Percentiles rank a stretch among this genome's conserved stretches.
phyloP scores from a whole-genome alignment of 805 yeast species.

The Middelhovenomyces tepae region DNA sequence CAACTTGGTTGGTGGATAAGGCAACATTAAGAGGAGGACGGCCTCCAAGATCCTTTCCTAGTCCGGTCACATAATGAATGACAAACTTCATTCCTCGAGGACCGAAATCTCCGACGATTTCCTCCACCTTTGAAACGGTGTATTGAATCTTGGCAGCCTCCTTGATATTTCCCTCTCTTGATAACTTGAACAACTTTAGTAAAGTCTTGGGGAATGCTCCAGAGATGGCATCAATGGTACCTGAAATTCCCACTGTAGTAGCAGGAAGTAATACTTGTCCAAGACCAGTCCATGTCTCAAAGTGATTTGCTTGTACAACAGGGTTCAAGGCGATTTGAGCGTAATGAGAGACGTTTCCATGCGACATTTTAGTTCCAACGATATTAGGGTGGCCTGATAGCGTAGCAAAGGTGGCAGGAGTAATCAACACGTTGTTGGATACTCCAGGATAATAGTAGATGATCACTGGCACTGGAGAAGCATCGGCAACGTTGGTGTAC shows the following conservation, averaged over 20 bases:
- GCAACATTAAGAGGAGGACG: constrained; percentile 36
- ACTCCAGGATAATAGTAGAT: constrained; percentile 45
- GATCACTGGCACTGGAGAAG: constrained; percentile 35
- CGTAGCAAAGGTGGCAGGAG: constrained; percentile 32
- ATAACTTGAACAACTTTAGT: constrained; percentile 32
- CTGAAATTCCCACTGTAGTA: constrained; percentile 38
- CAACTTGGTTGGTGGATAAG: constrained; percentile 11
- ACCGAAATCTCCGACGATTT: constrained; percentile 34
- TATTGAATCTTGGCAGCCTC: constrained; percentile 38
- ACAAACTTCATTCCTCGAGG: constrained; percentile 42
- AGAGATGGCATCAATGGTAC: constrained; percentile 45
- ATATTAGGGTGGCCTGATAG: constrained; percentile 38
- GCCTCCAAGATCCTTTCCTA: constrained; percentile 39
- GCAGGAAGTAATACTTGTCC: constrained; percentile 45
- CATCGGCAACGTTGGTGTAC: constrained; percentile 37
- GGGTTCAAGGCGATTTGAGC: constrained; percentile 37
- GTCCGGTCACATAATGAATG: constrained; percentile 30
- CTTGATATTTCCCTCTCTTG: constrained; percentile 33
- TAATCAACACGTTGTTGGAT: constrained; percentile 33
- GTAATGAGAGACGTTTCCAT: constrained; percentile 42
- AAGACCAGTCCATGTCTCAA: constrained; percentile 40
- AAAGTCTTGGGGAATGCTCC: constrained; percentile 46
- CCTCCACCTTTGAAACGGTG: constrained; percentile 39
- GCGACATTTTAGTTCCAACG: constrained; percentile 44
- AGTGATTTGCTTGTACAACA: constrained; percentile 32